A percentile compares a stretch with the other conserved stretches of the same genome.
phyloP scores from a whole-genome alignment of 2,329 filamentous ascomycete species.

The Arthrobotrys megalospora region DNA sequence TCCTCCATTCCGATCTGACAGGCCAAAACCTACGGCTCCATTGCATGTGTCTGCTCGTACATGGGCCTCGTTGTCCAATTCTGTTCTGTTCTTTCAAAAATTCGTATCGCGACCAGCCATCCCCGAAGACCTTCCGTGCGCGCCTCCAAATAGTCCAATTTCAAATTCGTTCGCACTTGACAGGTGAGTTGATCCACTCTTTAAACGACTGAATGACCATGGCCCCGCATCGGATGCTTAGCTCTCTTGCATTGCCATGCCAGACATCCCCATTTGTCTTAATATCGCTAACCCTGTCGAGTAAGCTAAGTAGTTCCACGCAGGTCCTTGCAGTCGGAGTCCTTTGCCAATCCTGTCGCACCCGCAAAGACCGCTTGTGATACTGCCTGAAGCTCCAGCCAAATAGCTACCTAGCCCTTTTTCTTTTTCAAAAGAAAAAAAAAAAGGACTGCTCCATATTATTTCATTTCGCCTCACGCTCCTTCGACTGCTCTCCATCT shows the following conservation, averaged over 20 bases:
- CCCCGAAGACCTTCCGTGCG: conserved; percentile 51
- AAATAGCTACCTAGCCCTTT: conserved; percentile 16
- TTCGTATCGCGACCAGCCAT: conserved; percentile 40
- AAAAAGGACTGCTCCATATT: not conserved
- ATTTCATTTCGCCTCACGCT: conserved; percentile 24
- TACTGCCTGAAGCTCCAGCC: conserved; percentile 35
- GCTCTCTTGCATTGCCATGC: not conserved
- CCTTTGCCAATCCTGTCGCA: conserved; percentile 37
- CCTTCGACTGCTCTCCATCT: not conserved
- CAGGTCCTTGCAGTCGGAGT: conserved; percentile 35
- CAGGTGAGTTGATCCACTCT: conserved; percentile 37
- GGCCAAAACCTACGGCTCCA: conserved; percentile 6
- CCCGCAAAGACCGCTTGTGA: conserved; percentile 32
- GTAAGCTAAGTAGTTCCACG: conserved; percentile 50
- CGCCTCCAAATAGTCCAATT: conserved; percentile 19
- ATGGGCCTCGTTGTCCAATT: conserved; percentile 16
- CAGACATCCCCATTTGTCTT: conserved; percentile 32
- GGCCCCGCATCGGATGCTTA: conserved; percentile 37
- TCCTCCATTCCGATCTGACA: conserved; percentile 44
- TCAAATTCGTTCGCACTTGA: conserved; percentile 14
- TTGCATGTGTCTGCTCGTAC: conserved; percentile 24
- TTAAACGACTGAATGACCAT: conserved; percentile 17
- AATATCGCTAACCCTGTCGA: conserved; percentile 54
- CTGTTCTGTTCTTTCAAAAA: conserved; percentile 5
- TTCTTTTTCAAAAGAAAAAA: conserved; percentile 15